These are phyloP conservation scores for Mycosphaerella sp. DNA, from an alignment of 2,329 filamentous ascomycete species.

Conservation along the genomic window DNA sequence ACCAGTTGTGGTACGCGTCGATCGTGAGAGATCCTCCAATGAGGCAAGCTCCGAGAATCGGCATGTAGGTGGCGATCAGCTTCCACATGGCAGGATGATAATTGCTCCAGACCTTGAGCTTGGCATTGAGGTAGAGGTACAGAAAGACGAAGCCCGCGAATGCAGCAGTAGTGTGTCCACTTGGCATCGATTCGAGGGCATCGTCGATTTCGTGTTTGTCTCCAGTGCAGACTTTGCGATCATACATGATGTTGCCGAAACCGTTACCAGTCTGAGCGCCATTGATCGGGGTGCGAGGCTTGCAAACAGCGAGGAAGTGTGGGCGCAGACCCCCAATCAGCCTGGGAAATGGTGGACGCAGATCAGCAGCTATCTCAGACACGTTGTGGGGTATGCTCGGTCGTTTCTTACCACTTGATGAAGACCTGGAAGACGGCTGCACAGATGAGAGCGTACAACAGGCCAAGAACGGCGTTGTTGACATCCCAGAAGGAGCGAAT, in stretches of 20 bases:
- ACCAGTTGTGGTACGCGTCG: conserved; percentile 69
- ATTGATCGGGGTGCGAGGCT: conserved; percentile 49
- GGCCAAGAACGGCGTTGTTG: conserved; percentile 64
- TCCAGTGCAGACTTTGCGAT: conserved; percentile 63
- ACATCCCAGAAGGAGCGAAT: conserved; percentile 44
- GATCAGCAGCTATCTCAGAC: neutral
- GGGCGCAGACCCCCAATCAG: conserved; percentile 68
- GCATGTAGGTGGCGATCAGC: conserved; percentile 57
- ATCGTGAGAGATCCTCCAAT: conserved; percentile 66
- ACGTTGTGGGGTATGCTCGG: no score
- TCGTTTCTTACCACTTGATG: conserved; percentile 50
- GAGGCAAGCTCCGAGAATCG: conserved; percentile 60
- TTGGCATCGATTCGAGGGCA: conserved; percentile 64
- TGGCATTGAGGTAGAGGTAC: conserved; percentile 69
- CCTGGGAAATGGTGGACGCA: conserved; percentile 19
- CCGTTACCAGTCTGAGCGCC: conserved; percentile 43
- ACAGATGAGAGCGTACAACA: conserved; percentile 63
- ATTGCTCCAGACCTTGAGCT: conserved; percentile 68
- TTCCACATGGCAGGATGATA: conserved; percentile 72
- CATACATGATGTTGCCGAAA: conserved; percentile 59
- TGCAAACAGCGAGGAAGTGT: conserved; percentile 65
- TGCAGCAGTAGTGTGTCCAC: conserved; percentile 66
- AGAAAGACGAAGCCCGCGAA: conserved; percentile 67
- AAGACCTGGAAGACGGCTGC: conserved; percentile 73
- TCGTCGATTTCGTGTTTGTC: conserved; percentile 61